These are phyloP conservation scores for Neurospora sp. DNA, from an alignment of 495 filamentous ascomycete species.

Conservation along the genomic window DNA sequence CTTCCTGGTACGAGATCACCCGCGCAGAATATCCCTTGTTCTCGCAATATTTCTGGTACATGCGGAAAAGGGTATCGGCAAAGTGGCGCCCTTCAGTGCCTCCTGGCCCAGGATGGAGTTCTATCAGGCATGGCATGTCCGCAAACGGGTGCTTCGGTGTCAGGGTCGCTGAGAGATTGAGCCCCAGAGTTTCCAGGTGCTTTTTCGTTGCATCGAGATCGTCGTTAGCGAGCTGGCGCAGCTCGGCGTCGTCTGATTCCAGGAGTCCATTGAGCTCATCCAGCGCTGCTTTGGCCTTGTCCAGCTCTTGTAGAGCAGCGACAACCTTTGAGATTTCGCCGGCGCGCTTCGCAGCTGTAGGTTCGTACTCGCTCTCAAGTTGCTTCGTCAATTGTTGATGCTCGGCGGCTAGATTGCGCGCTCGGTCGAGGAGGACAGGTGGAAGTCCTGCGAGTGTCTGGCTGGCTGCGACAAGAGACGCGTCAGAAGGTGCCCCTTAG, in stretches of 20 bases:
- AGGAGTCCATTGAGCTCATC: slow-evolving; percentile 42
- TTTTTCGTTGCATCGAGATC: slow-evolving; percentile 58
- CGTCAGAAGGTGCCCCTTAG: neutral
- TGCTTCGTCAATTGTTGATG: slow-evolving; percentile 56
- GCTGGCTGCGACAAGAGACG: neutral
- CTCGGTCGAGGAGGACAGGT: slow-evolving; percentile 31
- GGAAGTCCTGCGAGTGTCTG: slow-evolving; percentile 14
- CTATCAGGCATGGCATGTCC: slow-evolving; percentile 81
- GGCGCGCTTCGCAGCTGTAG: slow-evolving; percentile 59
- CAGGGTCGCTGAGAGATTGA: slow-evolving; percentile 59
- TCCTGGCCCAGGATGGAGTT: slow-evolving; percentile 89
- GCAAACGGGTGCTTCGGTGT: slow-evolving; percentile 88
- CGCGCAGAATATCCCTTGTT: slow-evolving; percentile 38
- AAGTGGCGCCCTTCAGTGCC: slow-evolving; percentile 87
- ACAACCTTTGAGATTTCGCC: slow-evolving; percentile 67
- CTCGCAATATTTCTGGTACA: slow-evolving; percentile 78
- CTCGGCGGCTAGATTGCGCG: slow-evolving; percentile 28
- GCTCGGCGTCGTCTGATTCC: slow-evolving; percentile 39
- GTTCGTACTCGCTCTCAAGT: slow-evolving; percentile 55
- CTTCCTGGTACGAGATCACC: slow-evolving; percentile 41
- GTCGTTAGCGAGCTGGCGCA: slow-evolving; percentile 60
- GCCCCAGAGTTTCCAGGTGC: slow-evolving; percentile 49
- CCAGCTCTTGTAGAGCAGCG: slow-evolving; percentile 59
- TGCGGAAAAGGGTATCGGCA: slow-evolving; percentile 72
- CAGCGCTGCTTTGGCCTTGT: slow-evolving; percentile 46